Base-by-base conservation (phyloP, 257 asterid species). In the Gentiana dahurica region DNA sequence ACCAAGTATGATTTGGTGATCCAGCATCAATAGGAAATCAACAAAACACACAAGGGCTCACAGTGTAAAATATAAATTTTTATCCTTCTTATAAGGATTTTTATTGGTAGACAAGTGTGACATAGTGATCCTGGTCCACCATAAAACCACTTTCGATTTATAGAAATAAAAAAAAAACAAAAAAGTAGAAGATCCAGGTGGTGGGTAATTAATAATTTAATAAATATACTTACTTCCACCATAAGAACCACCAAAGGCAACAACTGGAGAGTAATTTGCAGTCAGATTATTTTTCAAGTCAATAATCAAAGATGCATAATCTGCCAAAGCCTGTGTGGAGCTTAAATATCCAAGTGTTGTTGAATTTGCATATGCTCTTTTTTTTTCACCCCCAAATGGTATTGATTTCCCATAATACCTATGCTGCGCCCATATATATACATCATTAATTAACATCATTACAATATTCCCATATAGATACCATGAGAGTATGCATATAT, bases 201-300 rank as follows among this genome's bases (percentile, higher is more conserved):
- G 51, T 24, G 24, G 24, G 24, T 24, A 24, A 24, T 24, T 24
- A 24, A 24, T 24, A 24, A 24, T 24, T 24, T 24, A 24, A 8
- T 43, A 0, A 41, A 4, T 43, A 36, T 37, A 58, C 84, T 15
- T 78, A 90, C 98, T 90, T 84, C 96, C 98, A 56, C 96, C 96
- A 44, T 90, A 90, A 64, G 98, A 90, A 56, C 98, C 98, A 46
- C 96, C 98, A 34, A 90, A 80, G 10, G 87, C 96, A 9, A 90
- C 81, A 38, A 90, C 96, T 1, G 98, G 98, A 2, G 81, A 77
- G 10, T 80, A 79, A 34, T 5, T 10, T 4, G 96, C 94, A 0
- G 84, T 67, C 77, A 90, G 59, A 54, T 90, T 90, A 54, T 71
- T 74, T 57, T 90, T 90, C 43, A 87, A 81, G 63, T 84, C 95